These are phyloP conservation scores for Sclerotinia subarctica DNA, from an alignment of 2,329 filamentous ascomycete genomes.

Conservation along the genomic window DNA sequence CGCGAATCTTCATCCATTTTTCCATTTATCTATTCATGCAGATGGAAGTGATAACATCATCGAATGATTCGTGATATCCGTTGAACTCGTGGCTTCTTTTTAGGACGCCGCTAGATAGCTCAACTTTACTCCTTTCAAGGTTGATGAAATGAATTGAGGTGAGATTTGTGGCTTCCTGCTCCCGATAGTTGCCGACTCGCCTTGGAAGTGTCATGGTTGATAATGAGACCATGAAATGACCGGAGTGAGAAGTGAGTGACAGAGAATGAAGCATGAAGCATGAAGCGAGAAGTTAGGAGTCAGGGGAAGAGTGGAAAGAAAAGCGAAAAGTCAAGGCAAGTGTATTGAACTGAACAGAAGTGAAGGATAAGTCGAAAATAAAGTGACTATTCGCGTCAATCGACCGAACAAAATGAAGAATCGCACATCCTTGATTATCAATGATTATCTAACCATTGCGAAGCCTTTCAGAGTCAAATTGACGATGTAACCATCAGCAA, in stretches of 20 bases:
- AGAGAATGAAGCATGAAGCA: too few relatives aligned
- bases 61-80: not conserved
- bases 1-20: conserved; percentile 11
- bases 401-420: not conserved
- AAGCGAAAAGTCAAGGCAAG: not conserved
- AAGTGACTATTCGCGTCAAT: not conserved
- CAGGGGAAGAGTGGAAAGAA: not conserved
- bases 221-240: not conserved
- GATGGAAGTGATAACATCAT: not conserved
- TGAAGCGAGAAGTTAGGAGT: too few relatives aligned
- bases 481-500: not conserved
- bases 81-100: not conserved
- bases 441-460: not conserved
- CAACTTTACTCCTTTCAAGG: not conserved
- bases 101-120: not conserved
- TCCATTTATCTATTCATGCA: not conserved
- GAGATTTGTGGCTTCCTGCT: not conserved
- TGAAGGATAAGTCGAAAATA: not conserved
- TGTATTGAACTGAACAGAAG: not conserved
- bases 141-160: not conserved
- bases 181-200: not conserved
- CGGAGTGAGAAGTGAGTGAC: not conserved
- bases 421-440: not conserved
- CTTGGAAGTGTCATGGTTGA: not conserved
- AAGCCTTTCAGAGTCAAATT: not conserved